Evolutionary conservation across 352 stramenopile genomes (phyloP).

Genomic region (Phytopythium vexans): DNA sequence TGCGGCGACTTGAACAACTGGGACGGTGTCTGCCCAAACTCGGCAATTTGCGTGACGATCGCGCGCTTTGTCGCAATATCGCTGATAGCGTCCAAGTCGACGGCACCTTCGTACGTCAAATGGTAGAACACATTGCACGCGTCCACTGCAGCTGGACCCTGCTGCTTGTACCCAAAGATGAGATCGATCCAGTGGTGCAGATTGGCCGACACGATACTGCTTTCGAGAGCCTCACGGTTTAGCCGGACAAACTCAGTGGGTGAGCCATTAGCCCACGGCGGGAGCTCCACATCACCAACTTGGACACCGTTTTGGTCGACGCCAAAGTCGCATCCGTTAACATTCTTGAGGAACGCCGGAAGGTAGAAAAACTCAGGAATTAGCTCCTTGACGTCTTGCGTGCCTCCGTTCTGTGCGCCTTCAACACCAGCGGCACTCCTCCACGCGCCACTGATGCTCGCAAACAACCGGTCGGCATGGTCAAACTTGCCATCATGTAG

Average conservation of each 20-base stretch:
- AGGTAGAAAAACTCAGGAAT: constrained; percentile 98
- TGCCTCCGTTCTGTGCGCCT: constrained; percentile 57
- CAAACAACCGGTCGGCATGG: constrained; percentile 97
- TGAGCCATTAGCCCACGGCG: constrained; percentile 92
- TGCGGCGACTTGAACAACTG: constrained; percentile 90
- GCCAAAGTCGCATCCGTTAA: constrained; percentile 95
- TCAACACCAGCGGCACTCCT: constrained; percentile 70
- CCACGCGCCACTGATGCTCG: constrained; percentile 91
- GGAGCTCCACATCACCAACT: constrained; percentile 91
- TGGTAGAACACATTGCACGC: constrained; percentile 98
- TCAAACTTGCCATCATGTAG: constrained; percentile 98
- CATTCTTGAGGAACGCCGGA: constrained; percentile 94
- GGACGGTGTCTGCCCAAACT: constrained; percentile 98
- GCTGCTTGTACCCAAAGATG: constrained; percentile 97
- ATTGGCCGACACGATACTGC: constrained; percentile 92
- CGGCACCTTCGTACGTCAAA: constrained; percentile 96
- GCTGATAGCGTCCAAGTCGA: constrained; percentile 91
- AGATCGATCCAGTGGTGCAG: constrained; percentile 98
- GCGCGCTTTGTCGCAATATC: constrained; percentile 66
- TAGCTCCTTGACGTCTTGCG: constrained; percentile 98
- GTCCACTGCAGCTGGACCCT: constrained; percentile 90
- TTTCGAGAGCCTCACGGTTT: constrained; percentile 95
- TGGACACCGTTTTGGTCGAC: constrained; percentile 76
- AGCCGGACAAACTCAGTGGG: constrained; percentile 94
- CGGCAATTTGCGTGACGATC: constrained; percentile 95